Evolutionary conservation across 768 basidiomycete genomes (phyloP).

Genomic region (Leucogyrophana mollusca): DNA sequence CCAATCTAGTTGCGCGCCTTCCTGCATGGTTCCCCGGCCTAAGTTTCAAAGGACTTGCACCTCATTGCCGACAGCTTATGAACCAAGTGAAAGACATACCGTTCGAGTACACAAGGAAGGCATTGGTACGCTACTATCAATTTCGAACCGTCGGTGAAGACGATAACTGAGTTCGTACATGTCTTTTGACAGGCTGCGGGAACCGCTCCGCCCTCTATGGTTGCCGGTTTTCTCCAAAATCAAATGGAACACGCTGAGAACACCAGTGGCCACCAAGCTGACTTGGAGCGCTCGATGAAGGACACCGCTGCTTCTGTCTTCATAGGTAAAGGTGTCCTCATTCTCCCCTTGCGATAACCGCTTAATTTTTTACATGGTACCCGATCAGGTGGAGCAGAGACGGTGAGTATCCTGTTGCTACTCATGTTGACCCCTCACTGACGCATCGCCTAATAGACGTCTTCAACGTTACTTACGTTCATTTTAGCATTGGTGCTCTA

Average conservation of each 20-base stretch:
- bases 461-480: constrained; percentile 1
- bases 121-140: constrained; percentile 3
- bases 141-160: too few species aligned
- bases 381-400: background rate
- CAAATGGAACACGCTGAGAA: background rate
- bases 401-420: background rate
- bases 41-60: constrained; percentile 6
- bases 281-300: constrained; percentile 1
- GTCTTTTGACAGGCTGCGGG: background rate
- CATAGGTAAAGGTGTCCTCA: background rate
- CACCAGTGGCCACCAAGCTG: background rate
- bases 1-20: constrained; percentile 8
- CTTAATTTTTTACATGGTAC: background rate
- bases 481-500: constrained; percentile 5
- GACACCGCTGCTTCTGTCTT: background rate
- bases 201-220: background rate
- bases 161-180: background rate
- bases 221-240: background rate
- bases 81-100: background rate
- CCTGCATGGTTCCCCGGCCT: constrained; percentile 13
- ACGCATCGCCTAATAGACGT: constrained; percentile 2
- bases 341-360: background rate
- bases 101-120: constrained; percentile 6
- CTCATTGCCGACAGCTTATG: background rate
- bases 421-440: background rate